Evolutionary conservation across 805 yeast species (phyloP), one percentile per base, ranked within the genome.

Genomic region (Metschnikowia matae): DNA sequence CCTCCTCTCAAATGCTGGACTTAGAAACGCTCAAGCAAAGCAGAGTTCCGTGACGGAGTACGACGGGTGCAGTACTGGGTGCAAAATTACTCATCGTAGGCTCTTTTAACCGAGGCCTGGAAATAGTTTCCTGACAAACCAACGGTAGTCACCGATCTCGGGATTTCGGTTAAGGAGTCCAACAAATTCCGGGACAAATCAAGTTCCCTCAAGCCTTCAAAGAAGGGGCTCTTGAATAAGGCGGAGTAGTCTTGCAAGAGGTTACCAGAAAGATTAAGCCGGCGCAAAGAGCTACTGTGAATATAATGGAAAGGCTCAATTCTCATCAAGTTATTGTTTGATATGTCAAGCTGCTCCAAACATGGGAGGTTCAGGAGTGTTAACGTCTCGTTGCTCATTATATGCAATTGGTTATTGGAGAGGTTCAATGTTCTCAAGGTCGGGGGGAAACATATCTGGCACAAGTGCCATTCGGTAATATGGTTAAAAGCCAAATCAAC

Each of bases 401-500:
- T 45, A 26, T 53, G 48, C 14, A 67, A 39, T 36, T 46, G 56
- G 48, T 68, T 68, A 49, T 66, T 66, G 4, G 71, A 64, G n/a
- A 67, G 52, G 41, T 65, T 62, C 35, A 68, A 50, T 11, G 54
- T 26, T 36, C 48, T 46, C 31, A 68, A 44, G 21, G 50, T 42
- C 0, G 48, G 6, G 0, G 72, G 70, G 36, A 68, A 59, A 13
- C 42, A 26, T 5, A 66, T 41, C 13, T 37, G 14, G 4, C 57
- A 32, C 17, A 67, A 41, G 17, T 41, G 47, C 18, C 29, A 39
- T 43, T 66, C 67, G n/a, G 53, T 48, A 13, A 68, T 50, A 11
- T 56, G 54, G 40, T 66, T 68, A 52, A 49, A 68, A 3, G 71
- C 66, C 37, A 68, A 53, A 52, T 68, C 65, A 15, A 68, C 51